These are phyloP conservation scores for Usnea hakonensis DNA, from an alignment of 495 filamentous ascomycete species.

Conservation along the genomic window DNA sequence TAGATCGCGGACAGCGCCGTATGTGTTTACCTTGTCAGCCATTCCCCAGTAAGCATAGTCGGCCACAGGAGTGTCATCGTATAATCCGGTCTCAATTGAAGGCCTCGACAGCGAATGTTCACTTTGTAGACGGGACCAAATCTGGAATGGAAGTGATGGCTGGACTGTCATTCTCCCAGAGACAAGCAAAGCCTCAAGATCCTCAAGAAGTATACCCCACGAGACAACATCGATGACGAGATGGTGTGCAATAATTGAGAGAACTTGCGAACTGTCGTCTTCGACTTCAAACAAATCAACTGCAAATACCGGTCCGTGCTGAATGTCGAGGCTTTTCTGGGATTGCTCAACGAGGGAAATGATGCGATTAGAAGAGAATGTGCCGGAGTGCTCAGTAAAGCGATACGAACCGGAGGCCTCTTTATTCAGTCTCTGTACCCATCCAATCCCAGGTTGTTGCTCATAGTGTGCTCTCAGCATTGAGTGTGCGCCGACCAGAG, in stretches of 20 bases:
- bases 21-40: constrained; percentile 36
- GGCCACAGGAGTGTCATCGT: constrained; percentile 26
- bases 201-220: constrained; percentile 59
- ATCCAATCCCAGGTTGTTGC: constrained; percentile 22
- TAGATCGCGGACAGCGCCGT: constrained; percentile 41
- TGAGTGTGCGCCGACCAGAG: constrained; percentile 55
- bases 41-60: constrained; percentile 50
- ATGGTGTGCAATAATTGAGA: constrained; percentile 61
- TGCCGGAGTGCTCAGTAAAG: constrained; percentile 25
- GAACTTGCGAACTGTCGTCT: constrained; percentile 34
- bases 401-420: constrained; percentile 36
- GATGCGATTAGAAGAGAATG: constrained; percentile 23
- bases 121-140: constrained; percentile 48
- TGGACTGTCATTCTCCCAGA: constrained; percentile 25
- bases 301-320: constrained; percentile 38
- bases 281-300: constrained; percentile 43
- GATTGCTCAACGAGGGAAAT: constrained; percentile 26
- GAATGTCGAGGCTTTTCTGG: constrained; percentile 38
- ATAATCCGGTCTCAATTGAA: constrained; percentile 3
- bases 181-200: constrained; percentile 55
- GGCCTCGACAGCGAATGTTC: constrained; percentile 46
- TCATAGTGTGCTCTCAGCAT: constrained; percentile 63
- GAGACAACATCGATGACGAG: constrained; percentile 64
- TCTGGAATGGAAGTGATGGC: constrained; percentile 52
- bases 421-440: constrained; percentile 33